These are phyloP conservation scores for Calonectria fujianensis DNA, from an alignment of 2,329 filamentous ascomycete genomes.

Conservation along the genomic window DNA sequence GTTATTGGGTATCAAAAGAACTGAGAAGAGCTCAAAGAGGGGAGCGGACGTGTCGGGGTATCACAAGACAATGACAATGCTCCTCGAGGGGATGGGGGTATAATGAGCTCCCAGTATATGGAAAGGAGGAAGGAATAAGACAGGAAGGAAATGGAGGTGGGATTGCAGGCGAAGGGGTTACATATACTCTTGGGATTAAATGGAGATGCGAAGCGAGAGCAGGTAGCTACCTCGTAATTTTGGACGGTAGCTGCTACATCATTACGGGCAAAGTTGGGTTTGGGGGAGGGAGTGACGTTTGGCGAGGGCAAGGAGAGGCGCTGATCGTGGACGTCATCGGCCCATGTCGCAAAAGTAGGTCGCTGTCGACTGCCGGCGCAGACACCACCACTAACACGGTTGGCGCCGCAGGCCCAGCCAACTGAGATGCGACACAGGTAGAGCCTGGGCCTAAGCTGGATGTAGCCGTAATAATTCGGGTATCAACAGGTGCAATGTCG, in stretches of 20 bases:
- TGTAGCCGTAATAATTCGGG: constrained; percentile 13
- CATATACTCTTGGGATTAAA: constrained; percentile 47
- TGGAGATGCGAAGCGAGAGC: not conserved
- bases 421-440: constrained; percentile 19
- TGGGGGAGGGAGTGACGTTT: constrained; percentile 59
- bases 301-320: constrained; percentile 50
- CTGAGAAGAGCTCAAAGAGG: constrained; percentile 27
- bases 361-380: constrained; percentile 15
- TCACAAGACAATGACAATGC: constrained; percentile 55
- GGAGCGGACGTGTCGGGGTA: constrained; percentile 51
- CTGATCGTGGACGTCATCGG: constrained; percentile 60
- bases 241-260: constrained; percentile 3
- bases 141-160: not conserved
- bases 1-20: constrained; percentile 30
- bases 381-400: not conserved
- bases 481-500: constrained; percentile 6
- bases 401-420: constrained; percentile 6
- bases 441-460: constrained; percentile 10
- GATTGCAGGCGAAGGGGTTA: constrained; percentile 47
- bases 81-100: constrained; percentile 44
- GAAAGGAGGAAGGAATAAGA: constrained; percentile 43
- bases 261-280: constrained; percentile 35
- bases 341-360: constrained; percentile 41
- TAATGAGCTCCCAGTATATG: constrained; percentile 38
- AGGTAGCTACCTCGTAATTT: constrained; percentile 2